Evolutionary conservation across 257 asterid species (phyloP).

Genomic region (Solanum microdontum): DNA sequence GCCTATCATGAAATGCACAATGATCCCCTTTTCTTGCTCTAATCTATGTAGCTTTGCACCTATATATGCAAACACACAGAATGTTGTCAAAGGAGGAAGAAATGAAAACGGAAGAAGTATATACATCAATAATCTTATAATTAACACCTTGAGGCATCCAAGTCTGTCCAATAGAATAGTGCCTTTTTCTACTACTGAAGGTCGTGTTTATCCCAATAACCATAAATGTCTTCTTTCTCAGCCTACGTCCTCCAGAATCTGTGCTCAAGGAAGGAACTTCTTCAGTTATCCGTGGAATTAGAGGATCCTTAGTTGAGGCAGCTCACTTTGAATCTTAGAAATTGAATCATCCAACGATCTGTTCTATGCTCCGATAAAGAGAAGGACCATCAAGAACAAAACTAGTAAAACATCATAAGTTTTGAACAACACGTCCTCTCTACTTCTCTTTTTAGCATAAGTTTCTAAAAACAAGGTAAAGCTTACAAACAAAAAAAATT

Average conservation of each 20-base stretch:
- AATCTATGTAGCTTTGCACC: slow-evolving; percentile 46
- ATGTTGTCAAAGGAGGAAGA: neutral
- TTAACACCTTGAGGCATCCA: slow-evolving; percentile 77
- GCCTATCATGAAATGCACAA: slow-evolving; percentile 73
- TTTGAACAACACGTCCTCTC: neutral
- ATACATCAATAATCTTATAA: neutral
- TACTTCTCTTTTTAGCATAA: neutral
- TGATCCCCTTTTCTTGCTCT: slow-evolving; percentile 66
- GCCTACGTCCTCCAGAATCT: neutral
- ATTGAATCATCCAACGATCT: slow-evolving; percentile 45
- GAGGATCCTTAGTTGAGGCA: slow-evolving; percentile 26
- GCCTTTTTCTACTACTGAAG: slow-evolving; percentile 75
- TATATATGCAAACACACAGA: slow-evolving; percentile 1
- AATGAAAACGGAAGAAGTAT: neutral
- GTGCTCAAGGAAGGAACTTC: neutral
- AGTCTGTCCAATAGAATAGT: slow-evolving; percentile 62
- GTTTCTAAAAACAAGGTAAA: neutral
- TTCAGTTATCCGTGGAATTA: slow-evolving; percentile 11
- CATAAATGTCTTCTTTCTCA: slow-evolving; percentile 34
- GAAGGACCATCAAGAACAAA: neutral
- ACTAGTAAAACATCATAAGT: neutral
- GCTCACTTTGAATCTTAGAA: slow-evolving; percentile 36
- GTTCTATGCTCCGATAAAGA: slow-evolving; percentile 2
- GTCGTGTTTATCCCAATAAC: slow-evolving; percentile 71
- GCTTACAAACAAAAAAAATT: too few relatives aligned